Evolutionary conservation across 768 basidiomycete genomes (phyloP), one percentile per base, ranked within the genome.

Genomic region (Cyclocybe aegerita): DNA sequence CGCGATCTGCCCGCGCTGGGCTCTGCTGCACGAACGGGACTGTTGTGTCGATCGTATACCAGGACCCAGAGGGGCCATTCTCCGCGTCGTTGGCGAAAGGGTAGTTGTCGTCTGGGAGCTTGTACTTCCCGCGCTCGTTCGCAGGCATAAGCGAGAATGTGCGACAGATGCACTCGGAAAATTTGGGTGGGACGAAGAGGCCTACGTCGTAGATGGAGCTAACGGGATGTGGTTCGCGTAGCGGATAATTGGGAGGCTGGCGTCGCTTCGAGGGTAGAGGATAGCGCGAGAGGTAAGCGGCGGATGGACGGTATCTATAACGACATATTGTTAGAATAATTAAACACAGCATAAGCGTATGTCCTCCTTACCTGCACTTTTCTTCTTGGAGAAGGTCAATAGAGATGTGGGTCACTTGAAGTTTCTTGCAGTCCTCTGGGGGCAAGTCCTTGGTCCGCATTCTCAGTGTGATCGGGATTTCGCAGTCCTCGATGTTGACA

Each of bases 301-400:
- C 46, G 12, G 74, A 70, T n/a, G 74, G 67, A 7, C 67, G 60
- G 12, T 66, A 71, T 55, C 82, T 86, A 57, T 11, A 36, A 17
- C 40, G 39, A 57, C 42, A 55, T 14, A 17, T 7, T 14, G n/a
- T 10, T 12, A 29, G n/a, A 37, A 14, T 37, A 15, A 38, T 30
- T 38, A 17, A 34, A 30, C 10, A 48, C 31, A 41, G 53, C 14
- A 31, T 10, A 23, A 23, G 29, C 17, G 32, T 14, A 43, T 15
- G 15, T 53, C 40, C 38, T 38, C 29, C 79, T 32, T 58, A 90
- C 90, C 86, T 75, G 66, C 76, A 86, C 46, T 75, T 75, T 59
- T 93, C 90, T 36, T 70, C 66, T 54, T 93, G 90, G 32, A 78
- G 64, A 29, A 90, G 57, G 48, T 86, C 76, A 4, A 85, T 65